phyloP scores from a whole-genome alignment of 345 rosid genomes.

The Gossypium australe region DNA sequence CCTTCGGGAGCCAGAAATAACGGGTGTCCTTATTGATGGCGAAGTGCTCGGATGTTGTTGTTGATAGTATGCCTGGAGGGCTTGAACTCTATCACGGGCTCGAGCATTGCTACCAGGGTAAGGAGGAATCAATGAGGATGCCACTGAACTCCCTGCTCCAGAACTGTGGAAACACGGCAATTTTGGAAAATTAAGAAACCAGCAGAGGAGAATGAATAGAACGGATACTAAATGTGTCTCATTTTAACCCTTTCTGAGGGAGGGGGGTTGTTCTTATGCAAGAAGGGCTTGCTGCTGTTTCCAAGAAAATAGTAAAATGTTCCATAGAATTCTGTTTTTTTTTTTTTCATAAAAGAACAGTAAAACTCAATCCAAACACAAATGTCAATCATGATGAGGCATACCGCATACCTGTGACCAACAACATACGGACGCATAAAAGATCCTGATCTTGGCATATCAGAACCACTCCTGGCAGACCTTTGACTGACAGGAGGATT shows the following conservation, averaged over 20 bases:
- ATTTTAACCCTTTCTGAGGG: not conserved
- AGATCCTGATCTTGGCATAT: conserved; percentile 65
- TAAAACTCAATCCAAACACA: not conserved
- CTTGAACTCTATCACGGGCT: conserved; percentile 81
- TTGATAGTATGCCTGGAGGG: conserved; percentile 92
- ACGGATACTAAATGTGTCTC: too few relatives aligned
- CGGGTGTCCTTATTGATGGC: conserved; percentile 50
- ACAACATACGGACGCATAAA: conserved; percentile 66
- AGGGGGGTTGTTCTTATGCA: not conserved
- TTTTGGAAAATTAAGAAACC: not conserved
- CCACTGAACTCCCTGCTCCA: conserved; percentile 63
- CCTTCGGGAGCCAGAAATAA: conserved; percentile 46
- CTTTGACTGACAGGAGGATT: conserved; percentile 52
- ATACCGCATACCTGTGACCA: conserved; percentile 88
- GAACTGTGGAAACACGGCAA: conserved; percentile 32
- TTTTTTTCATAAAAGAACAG: not conserved
- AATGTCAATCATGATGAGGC: not conserved
- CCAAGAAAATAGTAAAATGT: not conserved
- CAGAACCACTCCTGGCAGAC: conserved; percentile 53
- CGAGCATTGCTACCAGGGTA: conserved; percentile 91
- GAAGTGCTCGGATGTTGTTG: conserved; percentile 56
- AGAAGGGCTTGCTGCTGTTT: not conserved
- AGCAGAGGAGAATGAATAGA: not conserved
- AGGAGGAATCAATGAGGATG: conserved; percentile 61
- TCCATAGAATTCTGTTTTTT: not conserved